Evolutionary conservation across 371 early-diverging fungal species (phyloP).

Genomic region (Syncephalastrum contaminatum): DNA sequence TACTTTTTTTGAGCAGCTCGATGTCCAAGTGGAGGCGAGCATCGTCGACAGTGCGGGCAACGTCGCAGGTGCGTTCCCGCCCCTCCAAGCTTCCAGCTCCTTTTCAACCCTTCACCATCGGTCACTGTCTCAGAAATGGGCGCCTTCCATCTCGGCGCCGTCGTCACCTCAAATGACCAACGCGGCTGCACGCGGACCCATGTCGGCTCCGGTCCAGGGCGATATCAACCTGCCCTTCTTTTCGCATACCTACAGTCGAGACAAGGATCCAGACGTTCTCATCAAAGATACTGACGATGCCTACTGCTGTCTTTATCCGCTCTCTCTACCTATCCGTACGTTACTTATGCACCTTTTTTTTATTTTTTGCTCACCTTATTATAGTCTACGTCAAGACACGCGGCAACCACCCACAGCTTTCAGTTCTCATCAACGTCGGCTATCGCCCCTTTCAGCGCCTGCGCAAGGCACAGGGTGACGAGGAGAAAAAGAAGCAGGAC

Average conservation of each 20-base stretch:
- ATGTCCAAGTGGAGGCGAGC: conserved; percentile 62
- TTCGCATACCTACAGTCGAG: conserved; percentile 51
- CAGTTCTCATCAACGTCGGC: conserved; percentile 48
- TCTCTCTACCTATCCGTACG: conserved; percentile 64
- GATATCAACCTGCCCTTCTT: conserved; percentile 43
- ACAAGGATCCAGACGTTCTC: conserved; percentile 47
- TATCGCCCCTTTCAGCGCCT: conserved; percentile 35
- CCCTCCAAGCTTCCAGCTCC: conserved; percentile 16
- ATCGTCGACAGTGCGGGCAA: conserved; percentile 35
- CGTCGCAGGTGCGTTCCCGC: conserved; percentile 12
- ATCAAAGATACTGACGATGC: conserved; percentile 46
- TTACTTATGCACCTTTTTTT: not conserved
- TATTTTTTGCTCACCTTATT: not conserved
- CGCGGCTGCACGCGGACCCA: conserved; percentile 5
- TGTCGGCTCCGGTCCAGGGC: conserved; percentile 1
- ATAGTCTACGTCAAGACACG: conserved; percentile 32
- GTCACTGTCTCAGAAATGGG: conserved; percentile 13
- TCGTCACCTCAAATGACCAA: conserved; percentile 31
- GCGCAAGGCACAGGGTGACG: conserved; percentile 31
- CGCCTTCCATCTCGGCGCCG: conserved; percentile 30
- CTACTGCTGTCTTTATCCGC: conserved; percentile 56
- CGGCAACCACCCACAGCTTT: conserved; percentile 30
- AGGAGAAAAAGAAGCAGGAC: conserved; percentile 48
- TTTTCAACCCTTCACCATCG: conserved; percentile 21
- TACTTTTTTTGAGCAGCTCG: conserved; percentile 52